Evolutionary conservation across 2,329 filamentous ascomycete species (phyloP), one percentile per base, ranked within the genome.

Genomic region (Plectosphaerella cucumerina): DNA sequence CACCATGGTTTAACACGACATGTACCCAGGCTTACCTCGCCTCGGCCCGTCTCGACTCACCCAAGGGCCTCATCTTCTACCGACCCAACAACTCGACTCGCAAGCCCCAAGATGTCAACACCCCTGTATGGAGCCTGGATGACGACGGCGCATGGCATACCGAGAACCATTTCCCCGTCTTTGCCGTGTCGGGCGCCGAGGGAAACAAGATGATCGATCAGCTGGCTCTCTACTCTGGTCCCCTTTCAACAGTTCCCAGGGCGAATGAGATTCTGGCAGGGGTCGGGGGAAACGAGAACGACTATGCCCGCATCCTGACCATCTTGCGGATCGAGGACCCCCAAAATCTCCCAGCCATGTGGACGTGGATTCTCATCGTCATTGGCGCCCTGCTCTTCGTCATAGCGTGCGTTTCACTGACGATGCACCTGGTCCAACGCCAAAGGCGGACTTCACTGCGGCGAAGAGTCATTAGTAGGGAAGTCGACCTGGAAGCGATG

Each of bases 401-500:
- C 51, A 81, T 96, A 41, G 75, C 79, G 3, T 68, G 73, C 11
- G 90, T 84, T 1, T 94, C 84, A 1, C 64, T 85, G 39, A 72
- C 78, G 48, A 95, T 94, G 87, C 90, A 94, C 59, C 73, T 85
- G 20, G 73, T 94, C 26, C 90, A 96, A 64, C 81, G 84, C 34
- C 78, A 82, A 45, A 83, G 90, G 26, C 83, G 92, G 9, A 76
- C 77, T 21, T 76, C 76, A 1, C 72, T 97, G 11, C 82, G 83
- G 47, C 79, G 82, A 45, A 83, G 91, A 12, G 86, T 97, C 15
- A 77, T 82, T 52, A 77, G 76, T 8, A 92, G 93, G 48, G 88
- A 96, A 59, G 85, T 96, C 18, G 89, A 97, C 62, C 75, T 97
- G 3, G 92, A 97, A 67, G 84, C 84, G 3, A 78, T 96, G 58